Conservation (phyloP, 352 stramenopile species). For the Pythium brassicae region DNA sequence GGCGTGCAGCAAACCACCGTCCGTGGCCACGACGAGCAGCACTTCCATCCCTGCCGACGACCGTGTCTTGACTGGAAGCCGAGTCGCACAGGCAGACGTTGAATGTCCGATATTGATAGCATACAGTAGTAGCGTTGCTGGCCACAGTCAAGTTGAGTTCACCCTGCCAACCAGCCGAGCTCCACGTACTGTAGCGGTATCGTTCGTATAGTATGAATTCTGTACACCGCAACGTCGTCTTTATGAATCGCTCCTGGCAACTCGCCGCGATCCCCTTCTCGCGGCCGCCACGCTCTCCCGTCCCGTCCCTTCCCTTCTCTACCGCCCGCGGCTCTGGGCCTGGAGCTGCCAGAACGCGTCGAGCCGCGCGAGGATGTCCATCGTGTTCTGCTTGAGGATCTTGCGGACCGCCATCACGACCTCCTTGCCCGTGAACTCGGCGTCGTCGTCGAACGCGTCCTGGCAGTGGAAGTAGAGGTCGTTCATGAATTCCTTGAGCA, state of each 20-base stretch:
- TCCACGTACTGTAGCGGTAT: no score
- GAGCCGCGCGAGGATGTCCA: constrained; percentile 67
- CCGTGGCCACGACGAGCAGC: neutral
- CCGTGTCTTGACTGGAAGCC: no score
- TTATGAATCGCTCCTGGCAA: no score
- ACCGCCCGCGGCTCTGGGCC: constrained; percentile 12
- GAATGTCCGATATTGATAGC: no score
- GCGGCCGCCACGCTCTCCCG: no score
- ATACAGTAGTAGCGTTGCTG: no score
- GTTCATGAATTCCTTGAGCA: constrained; percentile 87
- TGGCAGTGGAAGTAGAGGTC: constrained; percentile 86
- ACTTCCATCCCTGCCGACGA: neutral
- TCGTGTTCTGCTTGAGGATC: constrained; percentile 83
- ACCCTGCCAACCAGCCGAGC: no score
- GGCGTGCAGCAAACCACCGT: neutral
- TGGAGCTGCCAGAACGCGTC: constrained; percentile 72
- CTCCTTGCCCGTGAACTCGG: constrained; percentile 79
- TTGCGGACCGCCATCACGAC: constrained; percentile 79
- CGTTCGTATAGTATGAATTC: no score
- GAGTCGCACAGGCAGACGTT: no score
- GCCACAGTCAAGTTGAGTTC: no score
- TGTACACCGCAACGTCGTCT: no score
- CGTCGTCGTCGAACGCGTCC: constrained; percentile 80
- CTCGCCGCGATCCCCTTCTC: no score
- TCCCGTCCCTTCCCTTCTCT: neutral